phyloP scores from a whole-genome alignment of 352 stramenopile genomes.

The Globisporangium nodosum region DNA sequence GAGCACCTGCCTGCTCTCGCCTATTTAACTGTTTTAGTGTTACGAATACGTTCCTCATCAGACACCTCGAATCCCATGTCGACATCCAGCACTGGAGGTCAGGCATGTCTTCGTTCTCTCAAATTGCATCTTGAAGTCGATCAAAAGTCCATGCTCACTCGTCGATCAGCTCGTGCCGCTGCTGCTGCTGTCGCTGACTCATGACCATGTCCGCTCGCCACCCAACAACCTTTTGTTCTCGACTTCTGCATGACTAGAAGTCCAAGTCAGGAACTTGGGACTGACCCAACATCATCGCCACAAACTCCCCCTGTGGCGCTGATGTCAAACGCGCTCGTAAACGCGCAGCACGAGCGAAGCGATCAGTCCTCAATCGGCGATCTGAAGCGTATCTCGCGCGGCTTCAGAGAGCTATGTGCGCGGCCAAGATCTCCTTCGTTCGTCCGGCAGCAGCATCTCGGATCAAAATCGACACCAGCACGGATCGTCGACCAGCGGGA shows the following conservation, averaged over 20 bases:
- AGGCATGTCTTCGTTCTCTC: not conserved
- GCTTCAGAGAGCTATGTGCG: not conserved
- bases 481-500: not conserved
- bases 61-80: no score
- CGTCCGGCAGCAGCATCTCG: not conserved
- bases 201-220: not conserved
- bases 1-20: not conserved
- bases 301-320: no score
- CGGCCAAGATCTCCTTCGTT: not conserved
- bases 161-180: not conserved
- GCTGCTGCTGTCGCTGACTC: not conserved
- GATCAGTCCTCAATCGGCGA: not conserved
- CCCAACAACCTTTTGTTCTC: not conserved
- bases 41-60: not conserved
- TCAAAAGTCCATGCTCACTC: not conserved
- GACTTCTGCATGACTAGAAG: not conserved
- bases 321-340: no score
- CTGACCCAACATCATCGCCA: no score
- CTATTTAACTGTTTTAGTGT: not conserved
- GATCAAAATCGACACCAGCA: not conserved
- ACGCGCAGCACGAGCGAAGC: not conserved
- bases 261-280: no score
- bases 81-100: no score
- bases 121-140: not conserved
- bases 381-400: not conserved